Evolutionary conservation across 768 basidiomycete species (phyloP).

Genomic region (Phylloporus scabripes): DNA sequence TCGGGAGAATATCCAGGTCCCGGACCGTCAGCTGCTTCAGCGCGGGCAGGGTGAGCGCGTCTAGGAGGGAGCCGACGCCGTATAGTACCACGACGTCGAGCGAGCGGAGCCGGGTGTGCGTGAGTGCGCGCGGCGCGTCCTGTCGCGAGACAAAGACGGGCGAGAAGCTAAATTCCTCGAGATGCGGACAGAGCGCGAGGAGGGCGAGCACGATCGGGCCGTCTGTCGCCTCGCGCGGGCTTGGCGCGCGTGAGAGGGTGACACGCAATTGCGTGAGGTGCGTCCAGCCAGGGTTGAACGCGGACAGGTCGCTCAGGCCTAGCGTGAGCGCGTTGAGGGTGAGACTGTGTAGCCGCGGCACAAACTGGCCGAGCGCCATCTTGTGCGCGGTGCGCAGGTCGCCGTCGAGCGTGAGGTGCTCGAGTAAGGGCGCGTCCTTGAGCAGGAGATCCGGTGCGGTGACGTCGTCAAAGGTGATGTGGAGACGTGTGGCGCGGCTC

Average conservation of each 20-base stretch:
- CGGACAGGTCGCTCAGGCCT: not conserved
- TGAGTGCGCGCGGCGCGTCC: slow-evolving; percentile 3
- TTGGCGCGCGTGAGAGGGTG: not conserved
- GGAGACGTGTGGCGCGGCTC: slow-evolving; percentile 6
- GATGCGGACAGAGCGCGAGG: slow-evolving; percentile 18
- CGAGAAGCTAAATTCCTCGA: slow-evolving; percentile 8
- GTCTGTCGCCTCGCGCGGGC: not conserved
- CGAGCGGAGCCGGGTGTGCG: slow-evolving; percentile 8
- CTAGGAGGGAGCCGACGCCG: slow-evolving; percentile 4
- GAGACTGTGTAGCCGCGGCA: slow-evolving; percentile 11
- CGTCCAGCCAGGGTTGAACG: slow-evolving; percentile 12
- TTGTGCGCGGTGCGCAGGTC: slow-evolving; percentile 5
- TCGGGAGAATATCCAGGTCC: slow-evolving; percentile 16
- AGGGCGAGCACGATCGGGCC: slow-evolving; percentile 5
- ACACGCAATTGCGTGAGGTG: slow-evolving; percentile 14
- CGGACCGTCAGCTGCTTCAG: slow-evolving; percentile 7
- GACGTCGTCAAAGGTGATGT: slow-evolving; percentile 9
- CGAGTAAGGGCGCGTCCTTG: slow-evolving; percentile 14
- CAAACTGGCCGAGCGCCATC: slow-evolving; percentile 7
- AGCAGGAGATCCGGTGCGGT: slow-evolving; percentile 13
- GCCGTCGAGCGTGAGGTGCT: slow-evolving; percentile 13
- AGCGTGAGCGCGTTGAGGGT: slow-evolving; percentile 4
- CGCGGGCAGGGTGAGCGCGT: slow-evolving; percentile 13
- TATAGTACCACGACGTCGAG: slow-evolving; percentile 9
- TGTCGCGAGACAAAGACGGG: slow-evolving; percentile 4